Conservation (phyloP, 148 eudicot genomes). For the Rhododendron ovatum region DNA sequence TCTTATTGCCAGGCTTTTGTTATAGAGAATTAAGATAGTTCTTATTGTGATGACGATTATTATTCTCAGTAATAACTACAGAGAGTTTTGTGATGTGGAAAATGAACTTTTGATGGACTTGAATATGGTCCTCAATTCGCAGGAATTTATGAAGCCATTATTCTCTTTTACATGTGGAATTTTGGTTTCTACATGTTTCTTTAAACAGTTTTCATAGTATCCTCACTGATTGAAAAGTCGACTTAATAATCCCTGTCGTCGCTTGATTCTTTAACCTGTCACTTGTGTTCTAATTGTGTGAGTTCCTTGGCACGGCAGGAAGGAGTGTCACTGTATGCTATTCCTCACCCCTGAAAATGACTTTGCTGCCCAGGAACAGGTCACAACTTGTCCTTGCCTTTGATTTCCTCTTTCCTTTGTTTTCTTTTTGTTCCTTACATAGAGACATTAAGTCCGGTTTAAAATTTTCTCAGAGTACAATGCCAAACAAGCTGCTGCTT, state of each 20-base stretch:
- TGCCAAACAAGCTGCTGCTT: neutral
- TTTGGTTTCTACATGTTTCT: neutral
- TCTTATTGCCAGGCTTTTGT: neutral
- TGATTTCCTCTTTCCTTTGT: neutral
- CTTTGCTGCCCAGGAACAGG: conserved; percentile 93
- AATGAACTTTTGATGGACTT: neutral
- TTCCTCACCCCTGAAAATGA: conserved; percentile 93
- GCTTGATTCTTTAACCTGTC: neutral
- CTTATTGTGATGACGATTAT: neutral
- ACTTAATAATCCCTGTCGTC: too few relatives aligned
- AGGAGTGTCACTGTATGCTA: conserved; percentile 98
- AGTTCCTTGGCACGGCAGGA: conserved; percentile 42
- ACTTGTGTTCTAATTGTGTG: conserved; percentile 2
- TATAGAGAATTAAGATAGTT: neutral
- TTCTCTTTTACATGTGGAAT: neutral
- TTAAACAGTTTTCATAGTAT: neutral
- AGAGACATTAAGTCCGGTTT: neutral
- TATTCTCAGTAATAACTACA: too few relatives aligned
- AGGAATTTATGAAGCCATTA: neutral
- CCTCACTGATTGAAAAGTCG: neutral
- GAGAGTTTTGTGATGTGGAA: neutral
- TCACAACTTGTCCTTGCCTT: conserved; percentile 6
- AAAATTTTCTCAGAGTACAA: neutral
- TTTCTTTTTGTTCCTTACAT: neutral
- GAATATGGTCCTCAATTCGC: neutral